Conservation (phyloP, 768 basidiomycete species). For the Terana coerulea region DNA sequence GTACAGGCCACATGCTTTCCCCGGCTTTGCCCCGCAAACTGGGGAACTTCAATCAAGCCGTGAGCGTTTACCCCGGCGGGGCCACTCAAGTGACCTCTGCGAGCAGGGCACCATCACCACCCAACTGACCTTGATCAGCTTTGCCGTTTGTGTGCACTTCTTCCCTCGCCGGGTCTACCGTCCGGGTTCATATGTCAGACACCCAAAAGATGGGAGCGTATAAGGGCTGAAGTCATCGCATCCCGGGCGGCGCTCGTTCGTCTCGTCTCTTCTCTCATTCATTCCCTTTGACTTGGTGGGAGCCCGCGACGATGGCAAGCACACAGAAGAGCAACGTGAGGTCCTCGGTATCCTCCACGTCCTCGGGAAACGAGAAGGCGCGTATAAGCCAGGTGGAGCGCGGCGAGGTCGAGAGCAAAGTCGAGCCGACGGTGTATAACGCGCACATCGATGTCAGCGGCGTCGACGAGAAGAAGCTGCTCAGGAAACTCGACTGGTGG, state of each 20-base stretch:
- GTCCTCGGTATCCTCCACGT: conserved; percentile 17
- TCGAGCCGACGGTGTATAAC: conserved; percentile 26
- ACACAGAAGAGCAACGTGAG: conserved; percentile 12
- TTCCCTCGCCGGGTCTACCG: not conserved
- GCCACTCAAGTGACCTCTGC: not conserved
- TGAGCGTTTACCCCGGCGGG: not conserved
- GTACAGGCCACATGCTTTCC: not conserved
- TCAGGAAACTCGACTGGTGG: conserved; percentile 67
- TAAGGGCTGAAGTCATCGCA: not conserved
- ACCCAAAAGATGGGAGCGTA: not conserved
- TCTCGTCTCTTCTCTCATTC: conserved; percentile 2
- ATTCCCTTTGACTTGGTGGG: conserved; percentile 1
- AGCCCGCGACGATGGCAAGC: conserved; percentile 4
- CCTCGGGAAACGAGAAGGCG: conserved; percentile 24
- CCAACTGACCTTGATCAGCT: not conserved
- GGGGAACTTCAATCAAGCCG: not conserved
- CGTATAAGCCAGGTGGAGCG: conserved; percentile 21
- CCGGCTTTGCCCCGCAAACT: not conserved
- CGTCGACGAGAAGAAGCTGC: conserved; percentile 63
- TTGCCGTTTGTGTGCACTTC: not conserved
- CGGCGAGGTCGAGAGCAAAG: conserved; percentile 7
- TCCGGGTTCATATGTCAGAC: not conserved
- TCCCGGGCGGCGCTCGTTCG: not conserved
- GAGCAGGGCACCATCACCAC: not conserved
- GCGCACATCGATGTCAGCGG: conserved; percentile 53